Percentiles rank a stretch among this genome's conserved stretches.
phyloP scores from a whole-genome alignment of 129 eudicot genomes.

The Chrysanthemum lavandulifolium region DNA sequence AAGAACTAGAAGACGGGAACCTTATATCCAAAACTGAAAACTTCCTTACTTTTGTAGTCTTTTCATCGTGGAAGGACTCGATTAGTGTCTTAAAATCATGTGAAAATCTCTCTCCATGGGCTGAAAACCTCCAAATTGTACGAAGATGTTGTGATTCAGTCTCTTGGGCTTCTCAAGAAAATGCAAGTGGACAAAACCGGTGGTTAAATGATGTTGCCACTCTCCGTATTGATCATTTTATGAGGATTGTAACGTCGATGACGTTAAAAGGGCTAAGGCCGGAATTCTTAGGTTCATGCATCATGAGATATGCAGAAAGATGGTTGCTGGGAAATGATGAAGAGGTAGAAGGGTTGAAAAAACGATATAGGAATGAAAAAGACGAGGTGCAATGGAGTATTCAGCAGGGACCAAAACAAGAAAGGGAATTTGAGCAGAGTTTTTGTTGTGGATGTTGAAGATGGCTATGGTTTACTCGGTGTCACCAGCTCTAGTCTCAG shows the following conservation, averaged over 20 bases:
- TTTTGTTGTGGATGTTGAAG: no score
- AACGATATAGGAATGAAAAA: slow-evolving; percentile 15
- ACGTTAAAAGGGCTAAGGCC: slow-evolving; percentile 48
- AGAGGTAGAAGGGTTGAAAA: slow-evolving; percentile 26
- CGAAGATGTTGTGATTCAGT: slow-evolving; percentile 78
- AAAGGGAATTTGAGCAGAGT: no score
- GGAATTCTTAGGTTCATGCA: slow-evolving; percentile 60
- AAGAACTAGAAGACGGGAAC: slow-evolving; percentile 79
- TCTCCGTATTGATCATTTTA: slow-evolving; percentile 64
- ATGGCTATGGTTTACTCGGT: no score
- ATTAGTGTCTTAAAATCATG: slow-evolving; percentile 66
- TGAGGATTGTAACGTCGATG: slow-evolving; percentile 51
- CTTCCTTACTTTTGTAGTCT: slow-evolving; percentile 72
- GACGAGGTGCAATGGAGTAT: slow-evolving; percentile 58
- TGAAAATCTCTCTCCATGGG: slow-evolving; percentile 76
- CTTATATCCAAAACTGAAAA: slow-evolving; percentile 74
- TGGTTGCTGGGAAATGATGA: slow-evolving; percentile 57
- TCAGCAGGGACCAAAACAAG: slow-evolving; percentile 33
- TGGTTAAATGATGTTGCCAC: slow-evolving; percentile 58
- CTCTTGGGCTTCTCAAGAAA: slow-evolving; percentile 40
- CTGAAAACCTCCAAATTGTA: slow-evolving; percentile 79
- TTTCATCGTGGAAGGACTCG: slow-evolving; percentile 79
- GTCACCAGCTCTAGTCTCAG: no score
- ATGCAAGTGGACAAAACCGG: slow-evolving; percentile 33
- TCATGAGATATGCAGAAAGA: slow-evolving; percentile 60